phyloP scores from a whole-genome alignment of 805 yeast species.

The Metahyphopichia silvanorum region DNA sequence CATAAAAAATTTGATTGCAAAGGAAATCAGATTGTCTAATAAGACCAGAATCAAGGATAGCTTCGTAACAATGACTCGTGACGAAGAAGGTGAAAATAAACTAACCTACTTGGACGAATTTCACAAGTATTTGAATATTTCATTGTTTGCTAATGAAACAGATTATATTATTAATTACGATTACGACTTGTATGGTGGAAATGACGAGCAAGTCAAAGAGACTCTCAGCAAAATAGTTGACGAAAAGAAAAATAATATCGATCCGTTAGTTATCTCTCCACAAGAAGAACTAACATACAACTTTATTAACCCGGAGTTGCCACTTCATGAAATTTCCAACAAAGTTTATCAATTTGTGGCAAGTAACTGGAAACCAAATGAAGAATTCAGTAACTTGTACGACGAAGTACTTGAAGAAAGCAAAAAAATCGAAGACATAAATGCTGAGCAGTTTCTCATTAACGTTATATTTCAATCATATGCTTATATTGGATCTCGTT shows the following conservation, averaged over 20 bases:
- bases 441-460: slow-evolving; percentile 40
- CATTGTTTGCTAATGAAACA: slow-evolving; percentile 26
- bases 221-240: slow-evolving; percentile 21
- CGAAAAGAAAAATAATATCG: slow-evolving; percentile 16
- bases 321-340: slow-evolving; percentile 32
- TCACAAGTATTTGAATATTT: slow-evolving; percentile 35
- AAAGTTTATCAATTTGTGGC: slow-evolving; percentile 40
- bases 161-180: slow-evolving; percentile 33
- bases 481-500: slow-evolving; percentile 83
- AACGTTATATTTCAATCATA: slow-evolving; percentile 66
- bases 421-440: slow-evolving; percentile 12
- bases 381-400: slow-evolving; percentile 31
- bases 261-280: slow-evolving; percentile 18
- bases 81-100: slow-evolving; percentile 28
- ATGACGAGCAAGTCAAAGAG: slow-evolving; percentile 21
- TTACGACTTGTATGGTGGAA: slow-evolving; percentile 28
- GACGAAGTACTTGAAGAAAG: slow-evolving; percentile 20
- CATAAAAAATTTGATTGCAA: slow-evolving; percentile 73
- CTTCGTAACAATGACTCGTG: slow-evolving; percentile 40
- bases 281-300: slow-evolving; percentile 38
- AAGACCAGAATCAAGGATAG: slow-evolving; percentile 68
- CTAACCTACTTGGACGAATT: slow-evolving; percentile 36
- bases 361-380: slow-evolving; percentile 37
- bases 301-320: slow-evolving; percentile 33
- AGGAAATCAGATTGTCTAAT: slow-evolving; percentile 82